Conservation (phyloP, 1,139 yeast species). For the Geotrichum restrictum region DNA sequence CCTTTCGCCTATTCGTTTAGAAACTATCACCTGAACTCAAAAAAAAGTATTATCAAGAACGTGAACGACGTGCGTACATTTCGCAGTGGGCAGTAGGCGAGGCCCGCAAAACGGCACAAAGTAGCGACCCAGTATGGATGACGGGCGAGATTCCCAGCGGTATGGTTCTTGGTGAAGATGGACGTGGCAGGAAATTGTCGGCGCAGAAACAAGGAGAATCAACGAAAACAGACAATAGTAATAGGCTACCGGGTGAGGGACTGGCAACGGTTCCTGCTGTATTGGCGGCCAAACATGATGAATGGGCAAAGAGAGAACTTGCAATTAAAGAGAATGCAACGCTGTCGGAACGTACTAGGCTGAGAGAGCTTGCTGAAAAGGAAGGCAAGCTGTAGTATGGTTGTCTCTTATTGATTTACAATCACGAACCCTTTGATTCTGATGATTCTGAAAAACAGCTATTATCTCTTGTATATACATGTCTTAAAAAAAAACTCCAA, state of each 20-base stretch:
- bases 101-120: constrained; percentile 18
- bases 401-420: too few species aligned
- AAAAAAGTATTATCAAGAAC: constrained; percentile 67
- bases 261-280: constrained; percentile 13
- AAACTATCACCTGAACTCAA: constrained; percentile 78
- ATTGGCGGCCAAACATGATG: constrained; percentile 7
- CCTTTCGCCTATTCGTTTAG: too few species aligned
- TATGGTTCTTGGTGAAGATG: constrained; percentile 20
- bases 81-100: constrained; percentile 17
- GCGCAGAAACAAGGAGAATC: not conserved
- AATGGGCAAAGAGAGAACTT: constrained; percentile 24
- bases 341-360: constrained; percentile 31
- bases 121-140: constrained; percentile 22
- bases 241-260: not conserved
- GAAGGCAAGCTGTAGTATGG: constrained; percentile 25
- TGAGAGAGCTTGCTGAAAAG: constrained; percentile 33
- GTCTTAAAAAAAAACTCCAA: not conserved
- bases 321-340: constrained; percentile 63
- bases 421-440: too few species aligned
- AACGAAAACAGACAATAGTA: not conserved
- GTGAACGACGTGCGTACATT: constrained; percentile 36
- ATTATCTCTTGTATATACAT: not conserved
- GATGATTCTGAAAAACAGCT: too few species aligned
- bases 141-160: constrained; percentile 23
- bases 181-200: constrained; percentile 11